These are phyloP conservation scores for Pythium insidiosum DNA, from an alignment of 352 stramenopile species.

Conservation along the genomic window DNA sequence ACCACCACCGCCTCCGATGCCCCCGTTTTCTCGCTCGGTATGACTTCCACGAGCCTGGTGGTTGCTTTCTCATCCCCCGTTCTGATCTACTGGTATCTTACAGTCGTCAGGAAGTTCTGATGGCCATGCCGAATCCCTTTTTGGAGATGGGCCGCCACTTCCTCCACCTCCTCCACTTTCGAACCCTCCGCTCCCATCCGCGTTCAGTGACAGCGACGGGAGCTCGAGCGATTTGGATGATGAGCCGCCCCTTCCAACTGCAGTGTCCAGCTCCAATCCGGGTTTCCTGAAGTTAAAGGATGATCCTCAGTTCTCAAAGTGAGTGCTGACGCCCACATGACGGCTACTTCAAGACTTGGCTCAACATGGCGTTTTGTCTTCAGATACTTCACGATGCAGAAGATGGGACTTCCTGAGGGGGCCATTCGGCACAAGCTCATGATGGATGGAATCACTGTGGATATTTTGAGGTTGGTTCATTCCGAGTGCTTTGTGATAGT, in stretches of 20 bases:
- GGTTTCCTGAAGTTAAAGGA: constrained; percentile 73
- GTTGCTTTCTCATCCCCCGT: neutral
- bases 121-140: constrained; percentile 38
- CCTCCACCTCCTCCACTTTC: constrained; percentile 24
- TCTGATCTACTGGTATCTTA: neutral
- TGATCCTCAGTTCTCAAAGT: constrained; percentile 72
- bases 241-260: constrained; percentile 10
- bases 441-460: constrained; percentile 63
- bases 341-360: too few relatives aligned
- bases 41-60: too few relatives aligned
- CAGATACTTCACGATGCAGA: constrained; percentile 84
- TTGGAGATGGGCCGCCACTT: constrained; percentile 31
- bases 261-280: neutral
- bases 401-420: constrained; percentile 68
- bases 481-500: too few relatives aligned
- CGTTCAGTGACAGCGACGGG: constrained; percentile 34
- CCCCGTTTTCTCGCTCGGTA: constrained; percentile 53
- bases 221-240: constrained; percentile 50
- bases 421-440: constrained; percentile 76
- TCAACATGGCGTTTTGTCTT: too few relatives aligned
- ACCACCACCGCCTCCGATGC: constrained; percentile 24
- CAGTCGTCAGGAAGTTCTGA: constrained; percentile 33
- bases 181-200: constrained; percentile 23
- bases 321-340: too few relatives aligned
- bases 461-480: constrained; percentile 80